Base-by-base conservation (phyloP, 1,139 yeast genomes). In the Debaryomyces udenii region DNA sequence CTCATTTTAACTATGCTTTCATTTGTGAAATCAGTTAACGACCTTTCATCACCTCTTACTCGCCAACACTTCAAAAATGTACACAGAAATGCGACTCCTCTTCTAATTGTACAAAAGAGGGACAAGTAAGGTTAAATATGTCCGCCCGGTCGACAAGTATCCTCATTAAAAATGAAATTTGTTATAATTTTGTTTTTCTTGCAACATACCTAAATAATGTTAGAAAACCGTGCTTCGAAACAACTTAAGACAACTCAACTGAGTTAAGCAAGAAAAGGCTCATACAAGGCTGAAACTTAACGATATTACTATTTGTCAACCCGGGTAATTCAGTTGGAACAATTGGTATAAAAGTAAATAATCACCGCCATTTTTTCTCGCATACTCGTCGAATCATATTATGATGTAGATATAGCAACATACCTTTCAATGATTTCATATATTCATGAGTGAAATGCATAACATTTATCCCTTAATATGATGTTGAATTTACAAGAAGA, bases 241-340 rank as follows among this genome's bases (percentile, higher is more conserved):
- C 22, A 20, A 20, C 5, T 20, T 5, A 6, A 20, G 7, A 7
- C 22, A 7, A 20, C 22, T 16, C 14, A 20, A 29, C 23, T 10
- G 28, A n/a, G 10, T 24, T 32, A n/a, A 6, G 11, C 33, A 27
- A 6, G 26, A 33, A 36, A 35, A 42, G 62, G 83, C 87, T 82
- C 88, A 82, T 81, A 81, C 87, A 81, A 81, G 87, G 87, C 87
- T 82, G 87, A 82, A 82, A 82, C 88, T 82, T 82, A 82, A 81
- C 86, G 86, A 81, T 59, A 63, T 68, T 77, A 84, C 83, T 61
- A 67, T 79, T 81, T 20, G 87, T 82, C 87, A 76, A 81, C 87
- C 80, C 72, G 72, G 74, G 62, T 53, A 57, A 78, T 81, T 82
- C 88, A 79, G 88, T 81, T 74, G 88, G 87, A 82, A 82, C 88